Base-by-base conservation (phyloP, 192 early-diverging fungal genomes). In the Coemansia sp. region DNA sequence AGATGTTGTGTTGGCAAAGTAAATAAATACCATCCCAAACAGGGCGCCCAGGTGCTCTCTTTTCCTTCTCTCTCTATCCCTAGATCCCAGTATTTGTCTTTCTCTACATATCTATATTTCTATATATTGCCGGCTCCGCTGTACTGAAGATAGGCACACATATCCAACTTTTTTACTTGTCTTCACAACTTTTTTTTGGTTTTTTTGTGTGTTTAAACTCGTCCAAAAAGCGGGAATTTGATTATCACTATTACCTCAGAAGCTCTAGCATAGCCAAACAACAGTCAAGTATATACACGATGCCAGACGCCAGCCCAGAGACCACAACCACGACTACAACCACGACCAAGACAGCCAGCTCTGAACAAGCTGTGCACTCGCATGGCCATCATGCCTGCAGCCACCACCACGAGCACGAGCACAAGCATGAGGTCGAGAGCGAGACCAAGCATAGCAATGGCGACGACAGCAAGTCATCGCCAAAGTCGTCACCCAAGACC, bases 301-400 rank as follows among this genome's bases (percentile, higher is more conserved):
- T 69, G 60, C 60, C 67, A 9, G 67, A 69, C 23, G 60, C 49
- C 48, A 69, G 34, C 22, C 19, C 55, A 19, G 55, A 58, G 18
- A 30, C 53, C 19, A 22, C 58, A 35, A 13, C 39, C 39, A 16
- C 32, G 32, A 34, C 32, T 9, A 34, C 32, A 9, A 34, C 32
- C 32, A 34, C 32, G 4, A 45, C 55, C 24, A 24, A n/a, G n/a
- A n/a, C n/a, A n/a, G n/a, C 10, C 55, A 46, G 18, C 35, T 22
- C 20, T n/a, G 47, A 47, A 20, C 24, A 46, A 24, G 22, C 49
- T 19, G 30, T 47, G 13, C 51, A 65, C 32, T 29, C 53, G 24
- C 63, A 65, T 51, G 48, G 47, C 35, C 58, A 71, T 14, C 68
- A 64, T 14, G 48, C 46, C 24, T 60, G 60, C 24, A 42, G 24